Conservation (phyloP, 495 filamentous ascomycete species). For the Evernia prunastri region DNA sequence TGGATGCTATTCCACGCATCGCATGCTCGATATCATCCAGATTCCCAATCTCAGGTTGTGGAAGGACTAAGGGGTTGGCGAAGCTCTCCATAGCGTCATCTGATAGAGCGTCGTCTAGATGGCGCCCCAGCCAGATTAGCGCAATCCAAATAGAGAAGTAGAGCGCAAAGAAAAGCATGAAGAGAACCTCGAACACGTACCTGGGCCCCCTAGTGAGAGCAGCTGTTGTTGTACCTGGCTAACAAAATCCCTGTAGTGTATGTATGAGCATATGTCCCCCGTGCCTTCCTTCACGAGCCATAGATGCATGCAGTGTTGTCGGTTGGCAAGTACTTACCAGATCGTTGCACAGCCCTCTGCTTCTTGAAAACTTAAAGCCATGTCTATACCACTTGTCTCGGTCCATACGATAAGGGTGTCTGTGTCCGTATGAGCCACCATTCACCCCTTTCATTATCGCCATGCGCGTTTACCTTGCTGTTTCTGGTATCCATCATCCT, state of each 20-base stretch:
- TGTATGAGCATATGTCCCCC: conserved; percentile 7
- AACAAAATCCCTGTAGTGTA: conserved; percentile 68
- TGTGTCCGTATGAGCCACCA: conserved; percentile 30
- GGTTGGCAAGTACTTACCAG: conserved; percentile 53
- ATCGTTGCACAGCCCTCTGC: conserved; percentile 88
- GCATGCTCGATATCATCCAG: conserved; percentile 74
- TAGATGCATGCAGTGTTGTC: not conserved
- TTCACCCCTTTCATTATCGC: conserved; percentile 9
- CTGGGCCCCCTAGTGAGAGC: conserved; percentile 43
- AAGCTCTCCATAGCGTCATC: conserved; percentile 73
- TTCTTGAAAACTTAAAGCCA: conserved; percentile 98
- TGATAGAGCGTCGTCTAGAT: conserved; percentile 72
- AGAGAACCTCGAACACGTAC: conserved; percentile 28
- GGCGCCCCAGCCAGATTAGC: conserved; percentile 27
- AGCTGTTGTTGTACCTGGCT: conserved; percentile 71
- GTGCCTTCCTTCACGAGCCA: conserved; percentile 11
- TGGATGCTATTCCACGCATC: conserved; percentile 68
- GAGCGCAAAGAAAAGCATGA: not conserved
- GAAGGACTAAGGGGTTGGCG: conserved; percentile 62
- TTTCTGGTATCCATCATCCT: conserved; percentile 96
- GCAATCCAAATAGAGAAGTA: conserved; percentile 17
- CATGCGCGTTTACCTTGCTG: conserved; percentile 62
- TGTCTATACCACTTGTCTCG: conserved; percentile 77
- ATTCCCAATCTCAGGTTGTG: conserved; percentile 68
- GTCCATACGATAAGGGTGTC: conserved; percentile 99